These are phyloP conservation scores for Trichoderma sp. DNA, from an alignment of 2,329 filamentous ascomycete genomes.

Conservation along the genomic window DNA sequence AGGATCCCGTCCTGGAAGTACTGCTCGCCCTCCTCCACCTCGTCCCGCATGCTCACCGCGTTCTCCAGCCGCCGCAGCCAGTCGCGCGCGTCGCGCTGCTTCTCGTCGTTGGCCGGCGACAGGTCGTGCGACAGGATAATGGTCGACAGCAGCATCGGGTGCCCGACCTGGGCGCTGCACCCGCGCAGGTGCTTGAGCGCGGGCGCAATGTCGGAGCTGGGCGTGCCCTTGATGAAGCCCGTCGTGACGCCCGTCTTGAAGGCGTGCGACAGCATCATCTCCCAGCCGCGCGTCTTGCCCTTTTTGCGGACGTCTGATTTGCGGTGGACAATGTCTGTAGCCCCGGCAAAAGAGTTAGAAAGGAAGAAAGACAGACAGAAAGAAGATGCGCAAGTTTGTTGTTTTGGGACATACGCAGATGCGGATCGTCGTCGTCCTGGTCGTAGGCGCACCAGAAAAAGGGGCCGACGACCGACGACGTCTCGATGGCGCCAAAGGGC, in stretches of 20 bases:
- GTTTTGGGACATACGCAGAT: slow-evolving; percentile 52
- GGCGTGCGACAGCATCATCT: slow-evolving; percentile 63
- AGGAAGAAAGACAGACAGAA: not conserved
- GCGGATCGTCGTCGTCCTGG: slow-evolving; percentile 58
- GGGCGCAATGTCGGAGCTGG: slow-evolving; percentile 55
- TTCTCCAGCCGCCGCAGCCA: slow-evolving; percentile 64
- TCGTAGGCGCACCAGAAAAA: slow-evolving; percentile 65
- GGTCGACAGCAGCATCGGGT: slow-evolving; percentile 61
- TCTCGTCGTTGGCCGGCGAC: slow-evolving; percentile 58
- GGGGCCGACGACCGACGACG: slow-evolving; percentile 60
- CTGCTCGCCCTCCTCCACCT: slow-evolving; percentile 58
- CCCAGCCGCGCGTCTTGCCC: slow-evolving; percentile 65
- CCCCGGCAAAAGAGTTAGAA: not conserved
- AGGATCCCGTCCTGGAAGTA: slow-evolving; percentile 57
- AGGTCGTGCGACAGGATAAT: slow-evolving; percentile 63
- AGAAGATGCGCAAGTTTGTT: not conserved
- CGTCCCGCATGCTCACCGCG: slow-evolving; percentile 61
- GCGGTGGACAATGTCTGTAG: slow-evolving; percentile 61
- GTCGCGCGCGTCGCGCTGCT: slow-evolving; percentile 64
- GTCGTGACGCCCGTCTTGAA: slow-evolving; percentile 59
- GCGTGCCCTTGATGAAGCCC: slow-evolving; percentile 64
- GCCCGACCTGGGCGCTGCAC: slow-evolving; percentile 54
- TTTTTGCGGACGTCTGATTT: slow-evolving; percentile 69
- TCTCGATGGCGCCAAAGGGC: slow-evolving; percentile 61
- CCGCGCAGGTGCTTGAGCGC: slow-evolving; percentile 54